phyloP scores from a whole-genome alignment of 768 basidiomycete genomes.

The Leccinum subtestaceum region DNA sequence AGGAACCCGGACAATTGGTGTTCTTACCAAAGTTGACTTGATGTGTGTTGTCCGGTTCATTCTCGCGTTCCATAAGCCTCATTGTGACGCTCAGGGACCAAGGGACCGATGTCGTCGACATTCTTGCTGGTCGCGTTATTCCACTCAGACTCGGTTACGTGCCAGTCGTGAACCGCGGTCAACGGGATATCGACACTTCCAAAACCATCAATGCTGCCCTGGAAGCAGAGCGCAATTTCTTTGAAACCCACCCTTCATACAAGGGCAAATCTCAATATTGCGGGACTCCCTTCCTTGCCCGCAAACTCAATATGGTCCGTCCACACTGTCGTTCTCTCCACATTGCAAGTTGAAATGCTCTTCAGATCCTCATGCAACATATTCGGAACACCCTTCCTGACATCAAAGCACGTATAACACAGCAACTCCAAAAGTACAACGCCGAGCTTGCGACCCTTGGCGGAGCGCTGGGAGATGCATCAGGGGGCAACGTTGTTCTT shows the following conservation, averaged over 20 bases:
- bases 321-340: neutral
- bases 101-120: constrained; percentile 98
- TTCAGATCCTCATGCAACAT: constrained; percentile 97
- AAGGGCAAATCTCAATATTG: constrained; percentile 94
- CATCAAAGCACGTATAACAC: constrained; percentile 93
- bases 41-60: constrained; percentile 62
- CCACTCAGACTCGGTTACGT: constrained; percentile 96
- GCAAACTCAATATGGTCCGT: constrained; percentile 89
- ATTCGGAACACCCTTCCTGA: constrained; percentile 97
- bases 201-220: constrained; percentile 85
- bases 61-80: neutral
- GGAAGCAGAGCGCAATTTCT: constrained; percentile 88
- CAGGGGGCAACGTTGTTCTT: constrained; percentile 88
- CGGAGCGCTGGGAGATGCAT: constrained; percentile 80
- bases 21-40: constrained; percentile 95
- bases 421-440: constrained; percentile 86
- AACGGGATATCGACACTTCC: constrained; percentile 90
- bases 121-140: constrained; percentile 94
- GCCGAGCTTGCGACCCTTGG: constrained; percentile 82
- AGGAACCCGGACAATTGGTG: constrained; percentile 95
- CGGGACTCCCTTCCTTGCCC: constrained; percentile 93
- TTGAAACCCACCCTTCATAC: constrained; percentile 92
- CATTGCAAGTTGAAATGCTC: neutral
- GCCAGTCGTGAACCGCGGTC: constrained; percentile 97
- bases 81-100: constrained; percentile 65